Evolutionary conservation across 2,329 filamentous ascomycete species (phyloP).

Genomic region (Phyllosticta capitalensis): DNA sequence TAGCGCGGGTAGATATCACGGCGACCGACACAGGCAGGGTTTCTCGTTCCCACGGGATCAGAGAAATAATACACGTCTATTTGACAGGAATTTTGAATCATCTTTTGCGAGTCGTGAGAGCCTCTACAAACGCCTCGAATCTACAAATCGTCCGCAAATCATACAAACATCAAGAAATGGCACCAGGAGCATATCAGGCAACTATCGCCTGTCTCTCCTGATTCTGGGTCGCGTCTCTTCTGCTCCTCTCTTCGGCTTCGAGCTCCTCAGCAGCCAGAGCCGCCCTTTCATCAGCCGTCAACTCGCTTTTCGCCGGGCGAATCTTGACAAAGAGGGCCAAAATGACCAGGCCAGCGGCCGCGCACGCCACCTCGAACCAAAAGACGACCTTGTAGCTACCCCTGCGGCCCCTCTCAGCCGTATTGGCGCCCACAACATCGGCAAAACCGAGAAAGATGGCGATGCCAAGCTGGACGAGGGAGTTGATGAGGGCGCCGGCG

Average conservation of each 20-base stretch:
- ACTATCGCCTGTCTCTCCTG: neutral
- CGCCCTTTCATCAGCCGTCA: constrained; percentile 11
- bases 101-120: too few relatives aligned
- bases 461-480: constrained; percentile 60
- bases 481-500: constrained; percentile 63
- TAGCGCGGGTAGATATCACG: neutral
- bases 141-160: neutral
- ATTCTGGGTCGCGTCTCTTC: neutral
- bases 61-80: neutral
- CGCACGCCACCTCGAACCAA: constrained; percentile 50
- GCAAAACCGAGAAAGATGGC: constrained; percentile 62
- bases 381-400: constrained; percentile 56
- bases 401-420: constrained; percentile 32
- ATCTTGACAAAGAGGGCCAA: constrained; percentile 12
- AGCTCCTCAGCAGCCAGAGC: neutral
- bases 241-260: neutral
- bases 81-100: too few relatives aligned
- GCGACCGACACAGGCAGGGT: neutral
- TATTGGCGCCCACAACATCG: constrained; percentile 50
- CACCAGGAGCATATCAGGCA: neutral
- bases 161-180: neutral
- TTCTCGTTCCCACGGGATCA: neutral
- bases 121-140: too few relatives aligned
- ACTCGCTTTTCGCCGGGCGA: constrained; percentile 10
- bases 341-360: constrained; percentile 2